Evolutionary conservation across 2,329 filamentous ascomycete genomes (phyloP).

Genomic region (Simplicillium aogashimaense): DNA sequence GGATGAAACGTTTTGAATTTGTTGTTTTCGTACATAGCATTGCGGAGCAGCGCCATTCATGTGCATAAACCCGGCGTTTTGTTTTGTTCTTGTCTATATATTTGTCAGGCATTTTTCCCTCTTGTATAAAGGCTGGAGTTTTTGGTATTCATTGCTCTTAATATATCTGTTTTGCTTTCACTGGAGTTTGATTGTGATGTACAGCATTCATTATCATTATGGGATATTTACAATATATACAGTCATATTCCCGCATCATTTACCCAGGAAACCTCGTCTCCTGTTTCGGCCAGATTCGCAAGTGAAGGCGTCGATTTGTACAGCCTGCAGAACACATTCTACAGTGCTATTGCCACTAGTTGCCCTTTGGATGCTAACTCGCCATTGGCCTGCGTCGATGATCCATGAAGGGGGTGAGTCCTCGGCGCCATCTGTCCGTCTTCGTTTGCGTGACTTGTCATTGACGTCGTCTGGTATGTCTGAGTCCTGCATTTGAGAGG

Average conservation of each 20-base stretch:
- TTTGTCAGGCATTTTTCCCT: neutral
- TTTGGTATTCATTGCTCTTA: no score
- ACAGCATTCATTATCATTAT: no score
- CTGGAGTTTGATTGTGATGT: no score
- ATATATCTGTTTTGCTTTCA: no score
- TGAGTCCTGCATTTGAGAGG: slow-evolving; percentile 18
- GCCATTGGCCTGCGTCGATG: slow-evolving; percentile 61
- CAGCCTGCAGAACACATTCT: slow-evolving; percentile 65
- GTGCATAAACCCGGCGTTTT: neutral
- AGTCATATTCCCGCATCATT: slow-evolving; percentile 6
- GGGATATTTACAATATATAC: no score
- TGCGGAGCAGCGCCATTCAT: neutral
- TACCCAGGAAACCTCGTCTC: slow-evolving; percentile 49
- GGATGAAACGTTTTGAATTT: slow-evolving; percentile 4
- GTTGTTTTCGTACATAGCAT: neutral
- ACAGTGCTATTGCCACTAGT: slow-evolving; percentile 41
- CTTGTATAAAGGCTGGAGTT: no score
- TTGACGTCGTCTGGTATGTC: slow-evolving; percentile 11
- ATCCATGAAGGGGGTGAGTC: slow-evolving; percentile 40
- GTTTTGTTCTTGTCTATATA: slow-evolving; percentile 2
- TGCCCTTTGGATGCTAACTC: slow-evolving; percentile 51
- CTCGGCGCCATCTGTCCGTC: slow-evolving; percentile 25
- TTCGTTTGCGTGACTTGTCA: slow-evolving; percentile 32
- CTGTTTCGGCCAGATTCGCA: slow-evolving; percentile 58
- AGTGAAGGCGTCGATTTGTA: slow-evolving; percentile 65